Base-by-base conservation (phyloP, 768 basidiomycete species). In the Imleria badia region DNA sequence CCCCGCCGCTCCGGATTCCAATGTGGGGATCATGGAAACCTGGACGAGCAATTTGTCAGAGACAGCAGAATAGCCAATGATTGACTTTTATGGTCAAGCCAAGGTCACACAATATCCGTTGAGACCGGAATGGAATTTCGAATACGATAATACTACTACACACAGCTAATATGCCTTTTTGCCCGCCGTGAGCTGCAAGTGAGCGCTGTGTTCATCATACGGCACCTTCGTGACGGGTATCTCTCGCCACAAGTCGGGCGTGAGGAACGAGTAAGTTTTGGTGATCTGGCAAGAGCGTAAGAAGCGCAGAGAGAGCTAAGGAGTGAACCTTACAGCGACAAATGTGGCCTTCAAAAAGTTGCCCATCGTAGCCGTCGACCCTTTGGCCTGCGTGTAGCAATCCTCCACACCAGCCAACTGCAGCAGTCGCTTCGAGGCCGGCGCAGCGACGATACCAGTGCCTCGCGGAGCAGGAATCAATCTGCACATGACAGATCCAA, bases 341-440 rank as follows among this genome's bases (percentile, higher is more conserved):
- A 97, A 95, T 47, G 94, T 95, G 51, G 94, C 95, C 77, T 98
- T 97, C 78, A 97, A 85, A 84, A 98, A 96, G 79, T 96, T 96
- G 69, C 93, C 93, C 92, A 94, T 94, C 56, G 97, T 99, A 26
- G 96, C 94, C 43, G 97, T 99, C 62, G 92, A 95, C 69, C 97
- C 97, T 78, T 94, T 96, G 51, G 96, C 87, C 75, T 96, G 93
- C 52, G 96, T 98, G 83, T 99, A 99, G 71, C 85, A 86, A 75
- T 99, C 97, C 78, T 95, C 85, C 60, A 99, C 86, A 82, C 97
- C 97, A 68, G 97, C 97, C 67, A 98, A 83, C 76, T 99, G 96
- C 60, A 99, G 78, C 67, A 99, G 81, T 63, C 96, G 89, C 82
- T 96, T 98, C 61, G 87, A 94, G 43, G 96, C 96, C 39, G 96